A percentile compares a stretch with the other conserved stretches of the same genome.
Conservation (phyloP, 2,329 filamentous ascomycete species). For the Fusarium lyarnte region DNA sequence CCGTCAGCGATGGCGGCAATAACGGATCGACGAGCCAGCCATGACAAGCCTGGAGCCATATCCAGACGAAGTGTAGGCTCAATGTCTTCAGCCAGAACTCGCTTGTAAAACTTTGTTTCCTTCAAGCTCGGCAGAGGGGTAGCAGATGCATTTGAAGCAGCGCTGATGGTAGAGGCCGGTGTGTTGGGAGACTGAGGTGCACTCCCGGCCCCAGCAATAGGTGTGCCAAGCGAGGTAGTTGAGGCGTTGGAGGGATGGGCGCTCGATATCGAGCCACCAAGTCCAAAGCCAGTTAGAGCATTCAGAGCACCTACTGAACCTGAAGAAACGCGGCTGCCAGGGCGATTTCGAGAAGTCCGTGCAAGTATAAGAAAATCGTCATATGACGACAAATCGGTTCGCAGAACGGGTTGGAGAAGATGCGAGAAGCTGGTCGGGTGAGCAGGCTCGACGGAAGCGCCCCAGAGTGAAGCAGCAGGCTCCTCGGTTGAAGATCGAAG, state of each 20-base stretch:
- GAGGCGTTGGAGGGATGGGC: constrained; percentile 67
- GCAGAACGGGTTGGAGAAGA: constrained; percentile 82
- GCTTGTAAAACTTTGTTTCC: constrained; percentile 94
- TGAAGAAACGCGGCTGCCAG: constrained; percentile 74
- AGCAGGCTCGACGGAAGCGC: constrained; percentile 54
- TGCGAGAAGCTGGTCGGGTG: constrained; percentile 80
- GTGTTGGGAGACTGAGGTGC: constrained; percentile 69
- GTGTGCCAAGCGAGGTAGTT: constrained; percentile 64
- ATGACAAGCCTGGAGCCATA: constrained; percentile 88
- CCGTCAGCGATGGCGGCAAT: constrained; percentile 85
- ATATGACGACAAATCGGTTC: constrained; percentile 82
- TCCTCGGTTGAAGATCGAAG: constrained; percentile 48
- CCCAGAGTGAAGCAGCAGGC: constrained; percentile 46
- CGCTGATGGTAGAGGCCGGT: constrained; percentile 62
- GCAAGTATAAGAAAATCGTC: constrained; percentile 86
- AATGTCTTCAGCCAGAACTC: constrained; percentile 87
- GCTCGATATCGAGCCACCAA: constrained; percentile 59
- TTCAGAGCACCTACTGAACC: constrained; percentile 68
- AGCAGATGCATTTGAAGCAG: constrained; percentile 50
- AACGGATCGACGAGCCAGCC: constrained; percentile 89
- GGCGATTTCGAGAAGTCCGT: constrained; percentile 69
- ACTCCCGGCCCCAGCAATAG: constrained; percentile 59
- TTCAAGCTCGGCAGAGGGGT: constrained; percentile 72
- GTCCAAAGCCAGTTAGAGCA: constrained; percentile 54
- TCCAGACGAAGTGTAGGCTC: constrained; percentile 94